Evolutionary conservation across 148 eudicot genomes (phyloP), one percentile per base, ranked within the genome.

Genomic region (Amaranthus palmeri): DNA sequence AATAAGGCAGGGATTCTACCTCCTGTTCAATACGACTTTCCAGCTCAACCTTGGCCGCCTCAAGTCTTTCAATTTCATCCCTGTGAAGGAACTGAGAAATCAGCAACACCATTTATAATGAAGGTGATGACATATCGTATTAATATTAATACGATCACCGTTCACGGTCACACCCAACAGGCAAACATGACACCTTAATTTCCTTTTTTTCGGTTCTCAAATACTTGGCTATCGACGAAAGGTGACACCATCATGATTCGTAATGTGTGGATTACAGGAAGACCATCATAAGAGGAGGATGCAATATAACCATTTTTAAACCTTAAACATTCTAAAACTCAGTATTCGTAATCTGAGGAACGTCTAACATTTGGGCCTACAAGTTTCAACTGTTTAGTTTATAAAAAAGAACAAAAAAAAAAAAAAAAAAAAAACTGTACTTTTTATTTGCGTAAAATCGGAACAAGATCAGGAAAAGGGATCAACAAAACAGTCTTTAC

Each of bases 11-110:
- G 65, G 74, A 17, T 48, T 18, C 49, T 77, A 89, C 97, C 92
- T 86, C 90, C 65, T 84, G 85, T 50, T 78, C 80, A 66, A 91
- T 72, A 78, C 65, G 69, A 55, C 74, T 79, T 80, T 79, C 79
- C 74, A 89, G 76, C 6, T 84, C 87, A 63, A 13, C 59, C 90
- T 87, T 89, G n/a, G 72, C 61, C 57, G 57, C 79, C 79, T 87
- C 92, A 68, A 89, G 88, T 85, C 76, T 84, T 73, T 80, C 74
- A 65, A 91, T 81, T 80, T 91, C 88, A 65, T 72, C 85, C 86
- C 97, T 91, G 70, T 44, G 14, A 41, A 65, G 66, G 69, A 64
- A 54, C 65, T 15, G 55, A 60, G 68, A 58, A 55, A 55, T 75
- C 51, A 81, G 70, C 15, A 52, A 65, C 48, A 43, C 3, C 3